A percentile compares a stretch with the other conserved stretches of the same genome.
phyloP scores from a whole-genome alignment of 768 basidiomycete genomes.

The Trametes maxima region DNA sequence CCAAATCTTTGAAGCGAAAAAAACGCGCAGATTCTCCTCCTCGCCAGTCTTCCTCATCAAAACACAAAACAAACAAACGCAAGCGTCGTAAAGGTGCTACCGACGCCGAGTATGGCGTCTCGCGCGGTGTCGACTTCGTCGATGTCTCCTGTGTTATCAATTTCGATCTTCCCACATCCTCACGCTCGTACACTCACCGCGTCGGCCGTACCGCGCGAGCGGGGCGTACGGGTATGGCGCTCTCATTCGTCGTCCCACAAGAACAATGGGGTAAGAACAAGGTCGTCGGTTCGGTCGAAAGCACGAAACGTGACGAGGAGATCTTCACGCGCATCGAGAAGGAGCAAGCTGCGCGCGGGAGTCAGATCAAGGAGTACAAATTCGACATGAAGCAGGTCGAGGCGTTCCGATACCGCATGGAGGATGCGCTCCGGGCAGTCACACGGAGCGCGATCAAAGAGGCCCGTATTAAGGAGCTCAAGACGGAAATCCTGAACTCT shows the following conservation, averaged over 20 bases:
- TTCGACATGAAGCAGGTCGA: conserved; percentile 97
- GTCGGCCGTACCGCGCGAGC: conserved; percentile 97
- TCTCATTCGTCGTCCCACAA: conserved; percentile 82
- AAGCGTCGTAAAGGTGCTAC: conserved; percentile 44
- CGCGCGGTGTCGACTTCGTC: conserved; percentile 95
- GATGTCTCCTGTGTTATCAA: conserved; percentile 97
- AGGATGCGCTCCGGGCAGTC: conserved; percentile 88
- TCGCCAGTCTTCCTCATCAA: conserved; percentile 22
- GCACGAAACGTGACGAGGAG: conserved; percentile 72
- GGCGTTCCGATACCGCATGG: conserved; percentile 97
- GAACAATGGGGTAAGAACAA: conserved; percentile 75
- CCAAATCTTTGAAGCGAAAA: conserved; percentile 57
- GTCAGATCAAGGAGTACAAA: conserved; percentile 80
- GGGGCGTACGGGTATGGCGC: conserved; percentile 87
- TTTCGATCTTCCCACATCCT: conserved; percentile 92
- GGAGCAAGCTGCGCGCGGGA: conserved; percentile 63
- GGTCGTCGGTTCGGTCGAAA: conserved; percentile 67
- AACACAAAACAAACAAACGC: conserved; percentile 49
- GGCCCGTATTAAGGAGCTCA: conserved; percentile 91
- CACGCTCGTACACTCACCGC: conserved; percentile 91
- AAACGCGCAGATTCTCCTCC: conserved; percentile 46
- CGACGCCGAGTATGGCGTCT: conserved; percentile 89
- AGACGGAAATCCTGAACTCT: conserved; percentile 90
- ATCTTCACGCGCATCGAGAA: conserved; percentile 78
- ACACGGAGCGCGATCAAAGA: conserved; percentile 87